These are phyloP conservation scores for Nakazawaea pomicola DNA, from an alignment of 805 yeast genomes.

Conservation along the genomic window DNA sequence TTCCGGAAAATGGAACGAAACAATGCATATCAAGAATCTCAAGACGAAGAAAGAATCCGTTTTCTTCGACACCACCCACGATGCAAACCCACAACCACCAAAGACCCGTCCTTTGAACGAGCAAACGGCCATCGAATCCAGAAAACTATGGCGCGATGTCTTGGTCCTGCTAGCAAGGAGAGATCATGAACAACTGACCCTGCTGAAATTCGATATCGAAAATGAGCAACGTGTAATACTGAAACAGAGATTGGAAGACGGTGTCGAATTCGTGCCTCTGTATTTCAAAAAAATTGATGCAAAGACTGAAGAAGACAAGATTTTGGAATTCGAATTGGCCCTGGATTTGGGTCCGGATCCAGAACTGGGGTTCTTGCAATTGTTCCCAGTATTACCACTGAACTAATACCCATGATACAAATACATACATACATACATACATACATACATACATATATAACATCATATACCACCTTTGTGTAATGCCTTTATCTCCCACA, in stretches of 20 bases:
- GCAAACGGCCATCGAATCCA: conserved; percentile 78
- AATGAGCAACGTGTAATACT: conserved; percentile 76
- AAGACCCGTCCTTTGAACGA: conserved; percentile 70
- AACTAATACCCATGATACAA: too few relatives aligned
- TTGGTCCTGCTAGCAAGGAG: conserved; percentile 74
- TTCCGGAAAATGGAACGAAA: conserved; percentile 91
- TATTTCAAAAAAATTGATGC: conserved; percentile 50
- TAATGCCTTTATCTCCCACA: too few relatives aligned
- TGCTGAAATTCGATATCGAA: conserved; percentile 83
- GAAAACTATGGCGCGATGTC: conserved; percentile 80
- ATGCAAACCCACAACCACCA: conserved; percentile 53
- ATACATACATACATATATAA: too few relatives aligned
- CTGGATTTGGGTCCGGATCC: conserved; percentile 49
- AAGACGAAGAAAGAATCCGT: conserved; percentile 41
- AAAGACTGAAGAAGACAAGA: conserved; percentile 23
- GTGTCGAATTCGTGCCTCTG: conserved; percentile 76
- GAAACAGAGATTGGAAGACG: conserved; percentile 69
- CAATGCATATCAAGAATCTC: conserved; percentile 61
- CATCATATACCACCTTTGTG: too few relatives aligned
- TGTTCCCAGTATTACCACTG: conserved; percentile 79
- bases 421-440: too few relatives aligned
- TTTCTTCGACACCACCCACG: conserved; percentile 53
- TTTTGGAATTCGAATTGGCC: conserved; percentile 61
- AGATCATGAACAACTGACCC: conserved; percentile 81
- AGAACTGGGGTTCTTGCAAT: conserved; percentile 47